Evolutionary conservation across 768 basidiomycete genomes (phyloP).

Genomic region (Tylopilus subfusipes): DNA sequence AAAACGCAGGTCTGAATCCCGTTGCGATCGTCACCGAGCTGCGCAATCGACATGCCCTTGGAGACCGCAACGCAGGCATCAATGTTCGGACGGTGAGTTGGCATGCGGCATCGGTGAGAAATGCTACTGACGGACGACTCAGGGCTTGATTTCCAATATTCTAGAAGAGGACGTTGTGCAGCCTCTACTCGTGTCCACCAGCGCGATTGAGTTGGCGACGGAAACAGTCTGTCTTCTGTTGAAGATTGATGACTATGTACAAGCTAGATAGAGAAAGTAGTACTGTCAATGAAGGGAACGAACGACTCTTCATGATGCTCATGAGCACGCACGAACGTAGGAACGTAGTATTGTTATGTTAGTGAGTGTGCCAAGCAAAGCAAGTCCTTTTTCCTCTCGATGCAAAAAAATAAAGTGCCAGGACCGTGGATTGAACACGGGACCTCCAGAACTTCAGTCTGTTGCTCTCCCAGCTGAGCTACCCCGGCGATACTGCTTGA

Average conservation of each 20-base stretch:
- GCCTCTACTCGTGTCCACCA: constrained; percentile 91
- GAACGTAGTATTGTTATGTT: too few species aligned
- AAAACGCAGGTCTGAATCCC: constrained; percentile 97
- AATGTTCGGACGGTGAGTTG: constrained; percentile 88
- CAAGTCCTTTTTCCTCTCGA: not conserved
- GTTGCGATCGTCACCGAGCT: constrained; percentile 98
- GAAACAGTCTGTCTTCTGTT: constrained; percentile 96
- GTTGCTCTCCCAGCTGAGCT: constrained; percentile 77
- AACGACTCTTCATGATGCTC: not conserved
- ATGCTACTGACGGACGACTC: constrained; percentile 8
- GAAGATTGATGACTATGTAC: constrained; percentile 94
- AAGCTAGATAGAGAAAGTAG: constrained; percentile 58
- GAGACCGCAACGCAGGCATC: constrained; percentile 93
- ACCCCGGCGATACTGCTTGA: constrained; percentile 40
- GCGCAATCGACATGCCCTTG: constrained; percentile 93
- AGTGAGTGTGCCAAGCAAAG: not conserved
- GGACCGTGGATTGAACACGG: constrained; percentile 77
- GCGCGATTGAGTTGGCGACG: constrained; percentile 90
- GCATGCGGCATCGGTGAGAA: not conserved
- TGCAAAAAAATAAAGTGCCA: constrained; percentile 52
- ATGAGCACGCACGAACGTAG: not conserved
- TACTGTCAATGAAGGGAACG: not conserved
- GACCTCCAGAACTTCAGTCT: constrained; percentile 78
- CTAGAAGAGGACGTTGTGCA: constrained; percentile 97
- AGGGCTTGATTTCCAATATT: constrained; percentile 97